phyloP scores from a whole-genome alignment of 345 rosid species.

The Angophora floribunda region DNA sequence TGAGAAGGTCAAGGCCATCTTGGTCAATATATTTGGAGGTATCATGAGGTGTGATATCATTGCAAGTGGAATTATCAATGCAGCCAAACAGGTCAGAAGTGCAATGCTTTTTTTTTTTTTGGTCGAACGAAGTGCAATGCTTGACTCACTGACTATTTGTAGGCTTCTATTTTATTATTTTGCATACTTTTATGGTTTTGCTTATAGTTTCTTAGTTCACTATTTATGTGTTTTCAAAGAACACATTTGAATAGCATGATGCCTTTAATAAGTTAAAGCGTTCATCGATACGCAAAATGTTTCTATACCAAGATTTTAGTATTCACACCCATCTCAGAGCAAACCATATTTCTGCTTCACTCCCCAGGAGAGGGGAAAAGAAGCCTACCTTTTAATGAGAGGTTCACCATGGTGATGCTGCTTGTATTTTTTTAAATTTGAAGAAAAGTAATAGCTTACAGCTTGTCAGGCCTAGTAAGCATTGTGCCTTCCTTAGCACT shows the following conservation, averaged over 20 bases:
- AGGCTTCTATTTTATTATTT: not conserved
- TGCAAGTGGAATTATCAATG: constrained; percentile 97
- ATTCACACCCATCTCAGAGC: not conserved
- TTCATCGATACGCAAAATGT: not conserved
- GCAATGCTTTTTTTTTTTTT: not conserved
- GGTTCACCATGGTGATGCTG: not conserved
- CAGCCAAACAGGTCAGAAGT: constrained; percentile 79
- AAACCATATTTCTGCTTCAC: not conserved
- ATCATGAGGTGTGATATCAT: constrained; percentile 99
- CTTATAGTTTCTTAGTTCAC: not conserved
- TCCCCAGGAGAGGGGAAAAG: not conserved
- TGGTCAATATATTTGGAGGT: constrained; percentile 98
- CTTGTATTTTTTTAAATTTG: not conserved
- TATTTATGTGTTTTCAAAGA: not conserved
- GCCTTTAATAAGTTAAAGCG: not conserved
- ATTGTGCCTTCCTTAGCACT: not conserved
- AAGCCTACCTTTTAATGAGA: not conserved
- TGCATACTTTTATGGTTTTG: not conserved
- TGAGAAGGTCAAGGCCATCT: constrained; percentile 94
- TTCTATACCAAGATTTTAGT: not conserved
- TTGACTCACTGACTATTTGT: not conserved
- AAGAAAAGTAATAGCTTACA: not conserved
- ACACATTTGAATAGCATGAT: not conserved
- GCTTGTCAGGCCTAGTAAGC: not conserved
- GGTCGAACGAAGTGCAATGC: not conserved